A percentile compares a stretch with the other conserved stretches of the same genome.
Evolutionary conservation across 495 filamentous ascomycete species (phyloP).

Genomic region (Lindgomyces ingoldianus): DNA sequence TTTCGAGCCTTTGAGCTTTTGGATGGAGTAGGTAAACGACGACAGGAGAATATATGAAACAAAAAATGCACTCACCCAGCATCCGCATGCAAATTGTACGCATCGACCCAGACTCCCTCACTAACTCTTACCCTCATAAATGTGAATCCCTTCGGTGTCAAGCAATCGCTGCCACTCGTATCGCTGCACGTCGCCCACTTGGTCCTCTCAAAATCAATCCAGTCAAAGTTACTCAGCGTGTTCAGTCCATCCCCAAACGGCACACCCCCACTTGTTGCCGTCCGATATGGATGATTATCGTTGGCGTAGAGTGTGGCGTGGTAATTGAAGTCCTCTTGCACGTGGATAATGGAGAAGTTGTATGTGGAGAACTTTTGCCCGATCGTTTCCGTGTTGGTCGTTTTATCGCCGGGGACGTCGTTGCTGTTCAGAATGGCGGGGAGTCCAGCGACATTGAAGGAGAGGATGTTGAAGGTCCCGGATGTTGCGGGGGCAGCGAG

Average conservation of each 20-base stretch:
- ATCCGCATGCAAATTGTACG: slow-evolving; percentile 65
- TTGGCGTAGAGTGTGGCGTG: slow-evolving; percentile 59
- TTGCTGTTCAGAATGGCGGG: slow-evolving; percentile 51
- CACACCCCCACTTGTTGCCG: slow-evolving; percentile 61
- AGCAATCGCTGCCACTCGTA: slow-evolving; percentile 56
- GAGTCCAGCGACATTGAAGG: slow-evolving; percentile 58
- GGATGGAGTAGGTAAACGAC: too few species aligned
- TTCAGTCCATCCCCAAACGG: slow-evolving; percentile 63
- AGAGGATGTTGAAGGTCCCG: slow-evolving; percentile 24
- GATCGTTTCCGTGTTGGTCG: slow-evolving; percentile 51
- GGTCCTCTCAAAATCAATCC: slow-evolving; percentile 55
- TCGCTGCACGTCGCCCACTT: slow-evolving; percentile 59
- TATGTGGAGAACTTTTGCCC: slow-evolving; percentile 54
- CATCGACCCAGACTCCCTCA: slow-evolving; percentile 55
- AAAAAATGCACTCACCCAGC: slow-evolving; percentile 53
- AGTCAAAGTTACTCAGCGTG: slow-evolving; percentile 58
- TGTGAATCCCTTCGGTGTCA: slow-evolving; percentile 67
- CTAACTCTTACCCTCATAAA: slow-evolving; percentile 57
- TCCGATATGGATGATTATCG: slow-evolving; percentile 59
- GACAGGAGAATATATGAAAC: too few species aligned
- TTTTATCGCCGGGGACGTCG: slow-evolving; percentile 56
- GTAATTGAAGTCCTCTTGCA: slow-evolving; percentile 71
- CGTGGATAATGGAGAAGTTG: slow-evolving; percentile 60
- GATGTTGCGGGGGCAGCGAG: slow-evolving; percentile 15
- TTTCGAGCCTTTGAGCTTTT: too few species aligned